Percentiles rank a stretch among this genome's conserved stretches.
These are phyloP conservation scores for Tremella mesenterica DNA, from an alignment of 768 basidiomycete species.

Conservation along the genomic window DNA sequence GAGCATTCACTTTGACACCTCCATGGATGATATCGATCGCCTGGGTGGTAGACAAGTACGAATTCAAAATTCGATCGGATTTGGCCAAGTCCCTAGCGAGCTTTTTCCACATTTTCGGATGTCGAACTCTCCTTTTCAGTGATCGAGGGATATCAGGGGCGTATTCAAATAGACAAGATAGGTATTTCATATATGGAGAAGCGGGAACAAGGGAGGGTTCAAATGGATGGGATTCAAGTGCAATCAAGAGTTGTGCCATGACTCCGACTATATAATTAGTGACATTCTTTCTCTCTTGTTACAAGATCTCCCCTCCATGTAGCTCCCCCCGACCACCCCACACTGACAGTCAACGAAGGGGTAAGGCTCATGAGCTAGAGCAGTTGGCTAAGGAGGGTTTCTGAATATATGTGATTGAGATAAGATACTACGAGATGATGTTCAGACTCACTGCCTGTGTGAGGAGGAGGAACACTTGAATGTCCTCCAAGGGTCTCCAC, in stretches of 20 bases:
- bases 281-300: no score
- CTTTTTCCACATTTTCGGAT: constrained; percentile 35
- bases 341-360: no score
- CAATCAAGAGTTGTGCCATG: constrained; percentile 60
- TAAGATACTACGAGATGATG: no score
- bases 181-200: constrained; percentile 40
- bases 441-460: constrained; percentile 54
- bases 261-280: constrained; percentile 83
- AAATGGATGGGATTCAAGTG: constrained; percentile 59
- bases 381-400: no score
- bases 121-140: constrained; percentile 45
- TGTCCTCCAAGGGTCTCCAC: constrained; percentile 60
- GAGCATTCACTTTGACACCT: constrained; percentile 60
- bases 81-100: constrained; percentile 49
- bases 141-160: constrained; percentile 54
- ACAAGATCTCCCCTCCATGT: no score
- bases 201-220: constrained; percentile 37
- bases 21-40: constrained; percentile 58
- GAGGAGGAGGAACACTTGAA: constrained; percentile 69
- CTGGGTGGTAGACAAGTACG: constrained; percentile 52
- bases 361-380: no score
- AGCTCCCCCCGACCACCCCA: no score
- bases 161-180: constrained; percentile 62
- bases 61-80: constrained; percentile 35
- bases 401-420: no score